These are phyloP conservation scores for Trichoderma orchidacearum DNA, from an alignment of 495 filamentous ascomycete species.

Conservation along the genomic window DNA sequence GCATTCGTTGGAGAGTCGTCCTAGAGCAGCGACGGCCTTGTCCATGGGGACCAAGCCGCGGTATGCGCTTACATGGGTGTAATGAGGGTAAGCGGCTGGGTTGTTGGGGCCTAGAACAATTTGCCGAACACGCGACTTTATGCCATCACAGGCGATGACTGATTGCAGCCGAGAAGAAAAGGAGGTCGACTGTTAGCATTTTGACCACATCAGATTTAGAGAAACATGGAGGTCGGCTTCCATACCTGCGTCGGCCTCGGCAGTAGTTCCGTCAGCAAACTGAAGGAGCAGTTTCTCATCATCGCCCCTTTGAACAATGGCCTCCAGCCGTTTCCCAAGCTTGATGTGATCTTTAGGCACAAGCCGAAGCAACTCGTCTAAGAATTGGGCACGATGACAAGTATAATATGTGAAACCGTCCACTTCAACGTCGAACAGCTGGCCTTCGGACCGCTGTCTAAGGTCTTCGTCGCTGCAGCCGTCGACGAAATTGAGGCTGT, in stretches of 20 bases:
- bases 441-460: background rate
- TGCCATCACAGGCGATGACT: background rate
- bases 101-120: background rate
- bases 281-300: background rate
- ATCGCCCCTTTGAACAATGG: background rate
- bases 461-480: background rate
- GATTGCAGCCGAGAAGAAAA: background rate
- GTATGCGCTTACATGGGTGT: background rate
- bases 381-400: background rate
- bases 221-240: background rate
- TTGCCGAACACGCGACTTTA: background rate
- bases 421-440: background rate
- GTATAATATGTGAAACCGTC: background rate
- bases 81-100: background rate
- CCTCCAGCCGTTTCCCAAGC: background rate
- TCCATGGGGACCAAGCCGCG: background rate
- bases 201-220: background rate
- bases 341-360: background rate
- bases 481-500: background rate
- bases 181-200: too few relatives aligned
- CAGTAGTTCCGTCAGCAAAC: background rate
- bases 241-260: background rate
- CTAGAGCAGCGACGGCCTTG: background rate
- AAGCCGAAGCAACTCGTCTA: background rate
- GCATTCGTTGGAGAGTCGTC: background rate